These are phyloP conservation scores for Penicillium bialowiezense DNA, from an alignment of 495 filamentous ascomycete species.

Conservation along the genomic window DNA sequence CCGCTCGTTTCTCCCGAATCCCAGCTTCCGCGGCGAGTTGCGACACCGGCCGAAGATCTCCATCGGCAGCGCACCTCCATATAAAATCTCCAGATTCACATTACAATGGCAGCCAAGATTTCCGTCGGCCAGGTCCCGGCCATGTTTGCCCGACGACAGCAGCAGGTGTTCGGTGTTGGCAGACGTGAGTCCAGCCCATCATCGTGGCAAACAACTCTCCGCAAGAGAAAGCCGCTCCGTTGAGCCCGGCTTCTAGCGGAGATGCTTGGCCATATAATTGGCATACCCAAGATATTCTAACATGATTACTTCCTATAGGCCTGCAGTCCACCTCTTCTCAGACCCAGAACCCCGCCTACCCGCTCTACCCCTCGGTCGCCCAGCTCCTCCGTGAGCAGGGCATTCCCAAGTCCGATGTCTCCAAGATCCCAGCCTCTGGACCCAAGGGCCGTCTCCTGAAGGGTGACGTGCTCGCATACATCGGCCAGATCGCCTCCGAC, in stretches of 20 bases:
- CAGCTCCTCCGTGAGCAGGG: slow-evolving; percentile 76
- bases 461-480: slow-evolving; percentile 89
- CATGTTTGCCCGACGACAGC: slow-evolving; percentile 39
- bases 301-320: slow-evolving; percentile 13
- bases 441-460: slow-evolving; percentile 90
- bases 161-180: slow-evolving; percentile 27
- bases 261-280: not conserved
- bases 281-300: slow-evolving; percentile 3
- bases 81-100: slow-evolving; percentile 2
- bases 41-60: slow-evolving; percentile 17
- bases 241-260: slow-evolving; percentile 4
- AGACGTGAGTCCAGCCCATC: slow-evolving; percentile 36
- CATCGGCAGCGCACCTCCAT: slow-evolving; percentile 11
- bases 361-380: slow-evolving; percentile 81
- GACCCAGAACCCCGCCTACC: slow-evolving; percentile 68
- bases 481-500: slow-evolving; percentile 68
- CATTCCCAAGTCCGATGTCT: slow-evolving; percentile 65
- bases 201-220: not conserved
- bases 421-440: slow-evolving; percentile 81
- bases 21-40: slow-evolving; percentile 21
- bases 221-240: slow-evolving; percentile 5
- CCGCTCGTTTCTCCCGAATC: slow-evolving; percentile 23
- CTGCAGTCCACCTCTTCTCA: slow-evolving; percentile 41
- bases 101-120: slow-evolving; percentile 39
- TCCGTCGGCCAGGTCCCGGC: slow-evolving; percentile 35